Evolutionary conservation across 345 rosid genomes (phyloP).

Genomic region (Syzygium aqueum): DNA sequence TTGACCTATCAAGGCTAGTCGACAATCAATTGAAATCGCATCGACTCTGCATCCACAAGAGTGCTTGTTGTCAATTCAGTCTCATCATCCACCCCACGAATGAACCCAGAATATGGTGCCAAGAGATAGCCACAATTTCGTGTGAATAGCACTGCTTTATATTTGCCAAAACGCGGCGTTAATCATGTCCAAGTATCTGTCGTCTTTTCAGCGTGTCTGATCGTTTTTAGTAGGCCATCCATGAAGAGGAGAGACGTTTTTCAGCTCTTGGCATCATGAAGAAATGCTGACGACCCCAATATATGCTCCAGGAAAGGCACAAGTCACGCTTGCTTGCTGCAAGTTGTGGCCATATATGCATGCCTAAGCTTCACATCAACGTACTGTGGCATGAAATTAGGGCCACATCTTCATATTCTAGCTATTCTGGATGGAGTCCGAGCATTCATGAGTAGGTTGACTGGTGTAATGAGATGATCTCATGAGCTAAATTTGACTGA

Average conservation of each 20-base stretch:
- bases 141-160: neutral
- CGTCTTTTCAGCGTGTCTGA: neutral
- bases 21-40: neutral
- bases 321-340: neutral
- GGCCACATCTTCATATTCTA: neutral
- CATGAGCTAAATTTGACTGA: neutral
- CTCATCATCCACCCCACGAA: neutral
- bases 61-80: neutral
- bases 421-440: neutral
- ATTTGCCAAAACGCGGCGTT: neutral
- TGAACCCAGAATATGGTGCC: neutral
- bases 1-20: neutral
- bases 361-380: neutral
- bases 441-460: neutral
- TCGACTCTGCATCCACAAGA: neutral
- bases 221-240: neutral
- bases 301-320: neutral
- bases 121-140: neutral
- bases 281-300: neutral
- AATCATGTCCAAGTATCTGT: neutral
- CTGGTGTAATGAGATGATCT: neutral
- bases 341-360: neutral
- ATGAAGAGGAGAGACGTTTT: neutral
- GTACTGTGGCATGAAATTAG: neutral
- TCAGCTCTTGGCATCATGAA: neutral